Base-by-base conservation (phyloP, 2,329 filamentous ascomycete species). In the Colletotrichum limetticola region DNA sequence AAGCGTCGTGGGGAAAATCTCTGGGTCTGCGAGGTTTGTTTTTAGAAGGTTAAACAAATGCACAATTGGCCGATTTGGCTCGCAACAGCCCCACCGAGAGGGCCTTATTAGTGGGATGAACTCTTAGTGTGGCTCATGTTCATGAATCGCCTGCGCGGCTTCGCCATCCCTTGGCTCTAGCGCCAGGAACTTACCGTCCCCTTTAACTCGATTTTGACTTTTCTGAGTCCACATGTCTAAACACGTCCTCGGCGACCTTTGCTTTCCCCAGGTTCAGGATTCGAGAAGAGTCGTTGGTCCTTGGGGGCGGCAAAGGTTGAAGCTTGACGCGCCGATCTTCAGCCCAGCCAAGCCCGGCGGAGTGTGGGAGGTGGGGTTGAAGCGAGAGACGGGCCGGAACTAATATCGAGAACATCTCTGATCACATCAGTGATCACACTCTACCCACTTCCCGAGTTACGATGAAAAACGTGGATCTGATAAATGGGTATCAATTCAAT, bases 291-390 rank as follows among this genome's bases (percentile, higher is more conserved):
- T 19, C 14, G 14, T 42, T 42, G 14, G 16, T 12, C 19, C 24
- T 57, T 66, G 19, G 37, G 24, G 22, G 24, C 16, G 32, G 63
- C 52, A 14, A 42, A 19, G 37, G 16, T 42, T 19, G 37, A 57
- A 57, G 30, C 35, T 26, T 56, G 53, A 56, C 22, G 24, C 26
- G 24, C 22, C 30, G 61, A 58, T 28, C 61, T 64, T 30, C 49
- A 53, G 22, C 19, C 49, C 8, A 35, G 56, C 19, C 16, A 11
- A 30, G 53, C 24, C 12, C 12, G 19, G 26, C 53, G 35, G 53
- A 66, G 53, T 58, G 63, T 59, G 63, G 63, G 63, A 64, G 53
- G 63, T 66, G 63, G 63, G 63, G 63, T 66, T 58, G 63, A 66
- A 66, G 63, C 63, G 63, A 66, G 37, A 53, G 26, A 56, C 52